A percentile compares a stretch with the other conserved stretches of the same genome.
Evolutionary conservation across 148 eudicot species (phyloP).

Genomic region (Rhododendron kiyosumense): DNA sequence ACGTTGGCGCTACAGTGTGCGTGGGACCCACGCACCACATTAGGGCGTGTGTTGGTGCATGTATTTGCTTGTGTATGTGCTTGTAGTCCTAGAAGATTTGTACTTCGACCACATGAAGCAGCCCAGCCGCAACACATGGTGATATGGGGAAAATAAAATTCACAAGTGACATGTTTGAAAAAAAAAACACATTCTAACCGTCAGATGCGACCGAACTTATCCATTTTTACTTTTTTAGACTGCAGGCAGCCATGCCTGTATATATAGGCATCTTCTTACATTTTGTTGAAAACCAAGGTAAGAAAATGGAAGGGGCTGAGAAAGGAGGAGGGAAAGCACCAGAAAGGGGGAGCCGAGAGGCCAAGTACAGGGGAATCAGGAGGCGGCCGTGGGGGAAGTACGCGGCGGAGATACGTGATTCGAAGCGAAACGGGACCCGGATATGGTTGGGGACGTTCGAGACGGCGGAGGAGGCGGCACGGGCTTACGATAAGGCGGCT

Average conservation of each 20-base stretch:
- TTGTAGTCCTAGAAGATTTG: too few relatives aligned
- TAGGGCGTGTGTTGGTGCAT: too few relatives aligned
- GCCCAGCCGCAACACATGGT: neutral
- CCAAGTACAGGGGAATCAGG: neutral
- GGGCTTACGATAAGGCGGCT: constrained; percentile 14
- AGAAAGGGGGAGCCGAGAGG: neutral
- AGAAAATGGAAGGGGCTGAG: neutral
- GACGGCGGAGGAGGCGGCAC: constrained; percentile 17
- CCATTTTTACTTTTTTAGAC: neutral
- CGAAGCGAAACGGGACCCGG: neutral
- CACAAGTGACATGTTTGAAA: neutral
- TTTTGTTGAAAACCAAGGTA: neutral
- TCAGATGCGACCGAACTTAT: neutral
- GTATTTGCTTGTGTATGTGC: too few relatives aligned
- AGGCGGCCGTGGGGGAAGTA: constrained; percentile 13
- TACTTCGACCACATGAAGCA: neutral
- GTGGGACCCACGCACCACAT: too few relatives aligned
- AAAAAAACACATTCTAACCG: neutral
- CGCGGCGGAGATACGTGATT: constrained; percentile 14
- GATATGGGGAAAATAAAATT: neutral
- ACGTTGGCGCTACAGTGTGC: too few relatives aligned
- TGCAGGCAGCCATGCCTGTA: neutral
- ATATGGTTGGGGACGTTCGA: constrained; percentile 10
- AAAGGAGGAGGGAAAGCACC: neutral
- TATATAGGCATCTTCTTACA: neutral